These are phyloP conservation scores for Aspergillus nanangensis DNA, from an alignment of 495 filamentous ascomycete species.

Conservation along the genomic window DNA sequence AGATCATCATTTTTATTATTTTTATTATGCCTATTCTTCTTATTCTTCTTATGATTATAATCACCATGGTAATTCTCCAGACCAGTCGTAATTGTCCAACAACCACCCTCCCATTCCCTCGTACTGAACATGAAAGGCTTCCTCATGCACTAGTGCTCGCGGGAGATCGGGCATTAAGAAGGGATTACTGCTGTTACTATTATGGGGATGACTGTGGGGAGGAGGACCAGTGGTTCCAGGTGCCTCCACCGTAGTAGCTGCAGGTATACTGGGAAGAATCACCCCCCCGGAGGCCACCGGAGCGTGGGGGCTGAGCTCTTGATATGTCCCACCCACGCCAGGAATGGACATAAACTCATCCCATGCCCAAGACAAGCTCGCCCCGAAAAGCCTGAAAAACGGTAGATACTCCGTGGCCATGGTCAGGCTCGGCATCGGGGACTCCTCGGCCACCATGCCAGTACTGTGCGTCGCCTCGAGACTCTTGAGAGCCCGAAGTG, in stretches of 20 bases:
- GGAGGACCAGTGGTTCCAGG: not conserved
- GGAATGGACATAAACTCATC: no score
- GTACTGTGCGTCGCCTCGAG: conserved; percentile 4
- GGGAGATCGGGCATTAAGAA: not conserved
- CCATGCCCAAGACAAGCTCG: not conserved
- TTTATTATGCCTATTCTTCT: no score
- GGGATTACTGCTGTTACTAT: not conserved
- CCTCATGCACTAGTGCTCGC: not conserved
- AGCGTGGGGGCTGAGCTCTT: no score
- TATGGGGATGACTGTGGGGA: not conserved
- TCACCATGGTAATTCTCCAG: not conserved
- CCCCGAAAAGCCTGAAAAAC: not conserved
- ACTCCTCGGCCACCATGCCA: not conserved
- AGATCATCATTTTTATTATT: no score
- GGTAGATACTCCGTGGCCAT: not conserved
- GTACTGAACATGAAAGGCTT: not conserved
- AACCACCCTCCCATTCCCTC: not conserved
- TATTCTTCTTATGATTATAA: no score
- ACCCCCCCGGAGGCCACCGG: no score
- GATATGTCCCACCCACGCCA: no score
- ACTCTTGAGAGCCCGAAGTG: conserved; percentile 16
- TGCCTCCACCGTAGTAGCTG: no score
- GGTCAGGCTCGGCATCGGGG: not conserved
- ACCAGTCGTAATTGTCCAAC: not conserved
- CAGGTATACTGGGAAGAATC: no score